These are phyloP conservation scores for Hericium alpestre DNA, from an alignment of 768 basidiomycete species.

Conservation along the genomic window DNA sequence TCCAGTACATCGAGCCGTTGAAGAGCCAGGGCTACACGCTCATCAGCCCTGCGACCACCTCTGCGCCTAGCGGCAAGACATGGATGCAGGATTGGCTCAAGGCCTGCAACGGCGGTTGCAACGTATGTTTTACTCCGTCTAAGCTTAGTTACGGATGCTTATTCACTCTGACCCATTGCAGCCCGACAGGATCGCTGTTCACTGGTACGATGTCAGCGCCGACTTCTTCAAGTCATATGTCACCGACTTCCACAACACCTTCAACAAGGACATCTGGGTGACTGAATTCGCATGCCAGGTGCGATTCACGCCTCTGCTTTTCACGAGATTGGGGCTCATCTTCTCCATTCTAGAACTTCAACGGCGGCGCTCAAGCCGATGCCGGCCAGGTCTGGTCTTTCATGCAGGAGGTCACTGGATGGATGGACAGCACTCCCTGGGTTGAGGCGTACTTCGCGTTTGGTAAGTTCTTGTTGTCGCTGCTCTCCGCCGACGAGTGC, in stretches of 20 bases:
- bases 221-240: conserved; percentile 44
- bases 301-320: background rate
- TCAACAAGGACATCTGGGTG: conserved; percentile 38
- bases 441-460: conserved; percentile 45
- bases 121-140: conserved; percentile 28
- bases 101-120: conserved; percentile 37
- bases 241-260: conserved; percentile 32
- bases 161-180: conserved; percentile 15
- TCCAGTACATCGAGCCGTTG: conserved; percentile 50
- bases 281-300: conserved; percentile 69
- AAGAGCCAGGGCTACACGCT: conserved; percentile 43
- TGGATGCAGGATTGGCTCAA: conserved; percentile 60
- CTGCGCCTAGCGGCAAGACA: conserved; percentile 39
- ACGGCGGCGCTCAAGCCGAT: conserved; percentile 30
- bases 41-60: conserved; percentile 59
- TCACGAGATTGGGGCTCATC: background rate
- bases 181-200: conserved; percentile 50
- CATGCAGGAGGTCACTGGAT: conserved; percentile 33
- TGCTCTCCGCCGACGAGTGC: no score
- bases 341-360: conserved; percentile 39
- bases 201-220: conserved; percentile 54
- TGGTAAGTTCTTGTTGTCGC: conserved; percentile 33
- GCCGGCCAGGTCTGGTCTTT: conserved; percentile 35
- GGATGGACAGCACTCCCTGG: conserved; percentile 33
- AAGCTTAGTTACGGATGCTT: background rate